Conservation (phyloP, 1,284 basidiomycete species). For the Ustilago trichophora region DNA sequence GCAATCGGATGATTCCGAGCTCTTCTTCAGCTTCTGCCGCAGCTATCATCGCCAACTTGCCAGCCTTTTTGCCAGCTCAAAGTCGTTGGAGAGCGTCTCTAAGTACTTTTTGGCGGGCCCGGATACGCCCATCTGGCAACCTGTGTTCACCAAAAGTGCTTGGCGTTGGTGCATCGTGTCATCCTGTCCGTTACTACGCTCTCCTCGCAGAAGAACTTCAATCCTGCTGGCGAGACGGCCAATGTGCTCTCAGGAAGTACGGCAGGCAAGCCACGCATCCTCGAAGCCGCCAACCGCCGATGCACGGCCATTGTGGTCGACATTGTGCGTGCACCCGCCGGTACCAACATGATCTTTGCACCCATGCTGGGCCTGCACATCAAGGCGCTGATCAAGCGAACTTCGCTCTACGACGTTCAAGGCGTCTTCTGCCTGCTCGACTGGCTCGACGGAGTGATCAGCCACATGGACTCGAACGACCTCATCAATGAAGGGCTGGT, state of each 20-base stretch:
- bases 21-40: conserved; percentile 64
- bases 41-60: conserved; percentile 63
- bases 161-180: conserved; percentile 59
- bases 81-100: conserved; percentile 34
- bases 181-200: conserved; percentile 63
- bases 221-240: conserved; percentile 60
- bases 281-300: conserved; percentile 62
- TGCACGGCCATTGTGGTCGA: conserved; percentile 63
- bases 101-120: conserved; percentile 61
- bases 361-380: conserved; percentile 60
- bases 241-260: conserved; percentile 62
- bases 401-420: conserved; percentile 62
- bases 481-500: conserved; percentile 47
- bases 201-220: conserved; percentile 64
- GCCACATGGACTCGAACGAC: conserved; percentile 60
- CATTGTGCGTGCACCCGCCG: conserved; percentile 53
- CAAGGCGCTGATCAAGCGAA: conserved; percentile 60
- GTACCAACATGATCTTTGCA: conserved; percentile 51
- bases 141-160: conserved; percentile 61
- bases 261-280: conserved; percentile 60
- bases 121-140: conserved; percentile 62
- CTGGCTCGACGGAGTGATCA: conserved; percentile 60
- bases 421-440: conserved; percentile 63
- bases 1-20: conserved; percentile 64
- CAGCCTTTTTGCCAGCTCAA: conserved; percentile 43